Evolutionary conservation across 352 stramenopile genomes (phyloP), one percentile per base, ranked within the genome.

Genomic region (Pythium aphanidermatum): DNA sequence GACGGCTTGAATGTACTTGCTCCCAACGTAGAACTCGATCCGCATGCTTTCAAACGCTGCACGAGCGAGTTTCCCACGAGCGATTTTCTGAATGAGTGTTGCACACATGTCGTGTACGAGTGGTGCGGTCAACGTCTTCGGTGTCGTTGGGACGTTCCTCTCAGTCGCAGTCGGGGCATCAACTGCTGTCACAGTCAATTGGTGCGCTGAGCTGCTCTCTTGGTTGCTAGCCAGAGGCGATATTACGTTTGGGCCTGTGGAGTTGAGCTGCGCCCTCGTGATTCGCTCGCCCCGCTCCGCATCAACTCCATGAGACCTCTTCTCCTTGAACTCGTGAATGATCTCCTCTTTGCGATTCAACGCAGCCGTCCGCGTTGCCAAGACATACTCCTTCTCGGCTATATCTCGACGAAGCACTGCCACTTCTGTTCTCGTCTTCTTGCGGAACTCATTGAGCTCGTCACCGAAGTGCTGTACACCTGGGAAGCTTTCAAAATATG

Each of bases 41-140:
- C 74, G 74, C 35, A 88, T 61, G 25, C 46, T 59, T 12, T 61
- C 67, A 31, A 76, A 90, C 33, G 60, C 49, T 8, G 65, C 55
- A 14, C 83, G 69, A 11, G 79, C 75, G 27, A 92, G 42, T 55
- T 89, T 80, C 1, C 82, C 83, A 16, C 83, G 75, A 3, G 57
- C 71, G 5, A 88, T 59, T 23, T 79, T 82, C 51, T 95, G 82
- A 40, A 95, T 90, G 26, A 82, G 41, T 20, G 70, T 89, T 4
- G 82, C 80, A 20, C 78, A 90, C 51, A 90, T 70, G 17, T 85
- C 64, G 31, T 79, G 63, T 1, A 90, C 71, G 11, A 83, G 34
- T 0, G 68, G 68, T 14, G 46, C 31, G 13, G 6, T 33, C 17
- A 37, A 19, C 6, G 41, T 24, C n/a, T 33, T 10, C 6, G 11